Evolutionary conservation across 805 yeast genomes (phyloP), one percentile per base, ranked within the genome.

Genomic region (Myxozyma udenii): DNA sequence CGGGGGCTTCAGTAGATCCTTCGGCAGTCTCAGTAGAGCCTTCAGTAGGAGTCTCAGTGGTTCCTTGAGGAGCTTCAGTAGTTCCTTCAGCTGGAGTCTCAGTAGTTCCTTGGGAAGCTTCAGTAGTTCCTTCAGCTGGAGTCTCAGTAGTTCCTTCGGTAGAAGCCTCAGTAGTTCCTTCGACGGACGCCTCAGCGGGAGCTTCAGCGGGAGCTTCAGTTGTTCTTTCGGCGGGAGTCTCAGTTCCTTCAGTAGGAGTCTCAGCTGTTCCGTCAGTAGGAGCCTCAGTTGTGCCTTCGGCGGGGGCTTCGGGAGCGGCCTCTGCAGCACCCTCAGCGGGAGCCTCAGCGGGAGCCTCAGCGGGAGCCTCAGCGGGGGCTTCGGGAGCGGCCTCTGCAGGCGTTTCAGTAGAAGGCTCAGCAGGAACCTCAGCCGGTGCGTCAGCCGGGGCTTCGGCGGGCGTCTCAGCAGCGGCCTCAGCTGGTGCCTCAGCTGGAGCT

Each of bases 331-430:
- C 18, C 14, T 14, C 46, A 4, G 19, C 37, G 14, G 45, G 14
- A 11, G n/a, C 22, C 38, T 43, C 52, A 19, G 36, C 32, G 9
- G 44, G 16, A 11, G 50, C 16, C 33, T 44, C 41, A 4, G 33
- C 12, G 28, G 51, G 23, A 12, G 30, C 14, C 16, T 9, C 38
- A 16, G 16, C 42, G 23, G 30, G 19, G 18, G 28, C 21, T 4
- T 19, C 44, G 3, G 44, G 1, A 21, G 19, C 18, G 14, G 12
- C 37, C 6, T n/a, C 25, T 4, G 39, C 9, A 26, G 48, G 33
- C 22, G 25, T 36, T 6, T 46, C 50, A 22, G 50, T 11, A 32
- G 32, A 3, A 44, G 40, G 7, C 21, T 32, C 41, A 11, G 14
- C 19, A 7, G 22, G 21, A n/a, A 19, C 44, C 12, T 41, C 44